phyloP scores from a whole-genome alignment of 2,329 filamentous ascomycete genomes.

The Septoria linicola region DNA sequence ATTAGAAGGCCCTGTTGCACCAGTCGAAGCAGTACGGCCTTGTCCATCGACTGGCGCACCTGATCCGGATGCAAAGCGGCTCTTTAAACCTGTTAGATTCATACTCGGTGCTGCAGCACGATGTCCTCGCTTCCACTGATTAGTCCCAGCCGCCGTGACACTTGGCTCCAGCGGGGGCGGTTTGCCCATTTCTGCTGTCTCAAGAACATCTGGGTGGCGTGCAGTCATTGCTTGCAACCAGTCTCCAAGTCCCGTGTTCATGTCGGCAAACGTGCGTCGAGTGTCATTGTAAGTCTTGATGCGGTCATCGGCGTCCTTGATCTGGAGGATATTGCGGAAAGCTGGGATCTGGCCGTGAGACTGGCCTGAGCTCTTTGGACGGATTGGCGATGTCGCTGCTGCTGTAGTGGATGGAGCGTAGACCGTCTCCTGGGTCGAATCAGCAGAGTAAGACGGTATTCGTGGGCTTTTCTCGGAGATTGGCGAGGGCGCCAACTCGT shows the following conservation, averaged over 20 bases:
- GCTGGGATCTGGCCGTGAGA: constrained; percentile 48
- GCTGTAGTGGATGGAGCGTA: constrained; percentile 17
- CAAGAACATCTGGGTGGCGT: constrained; percentile 52
- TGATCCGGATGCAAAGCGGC: constrained; percentile 16
- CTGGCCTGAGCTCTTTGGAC: constrained; percentile 12
- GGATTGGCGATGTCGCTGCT: constrained; percentile 10
- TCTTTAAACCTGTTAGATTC: constrained; percentile 14
- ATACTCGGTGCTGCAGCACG: constrained; percentile 12
- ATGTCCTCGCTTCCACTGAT: constrained; percentile 20
- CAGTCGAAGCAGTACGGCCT: constrained; percentile 12
- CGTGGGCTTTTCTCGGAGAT: constrained; percentile 24
- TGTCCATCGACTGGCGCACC: constrained; percentile 8
- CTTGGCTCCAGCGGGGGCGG: constrained; percentile 23
- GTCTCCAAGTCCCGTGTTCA: constrained; percentile 70
- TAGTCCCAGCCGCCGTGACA: constrained; percentile 11
- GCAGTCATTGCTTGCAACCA: constrained; percentile 56
- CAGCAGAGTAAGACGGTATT: constrained; percentile 23
- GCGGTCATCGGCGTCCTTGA: constrained; percentile 65
- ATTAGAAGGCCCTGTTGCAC: constrained; percentile 13
- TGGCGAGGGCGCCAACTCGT: constrained; percentile 27
- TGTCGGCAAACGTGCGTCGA: constrained; percentile 65
- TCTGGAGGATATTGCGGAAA: constrained; percentile 75
- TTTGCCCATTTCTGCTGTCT: constrained; percentile 31
- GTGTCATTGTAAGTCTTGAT: constrained; percentile 73
- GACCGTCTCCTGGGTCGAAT: constrained; percentile 13